Percentiles rank a stretch among this genome's conserved stretches.
These are phyloP conservation scores for Curvularia sp. DNA, from an alignment of 2,329 filamentous ascomycete species.

Conservation along the genomic window DNA sequence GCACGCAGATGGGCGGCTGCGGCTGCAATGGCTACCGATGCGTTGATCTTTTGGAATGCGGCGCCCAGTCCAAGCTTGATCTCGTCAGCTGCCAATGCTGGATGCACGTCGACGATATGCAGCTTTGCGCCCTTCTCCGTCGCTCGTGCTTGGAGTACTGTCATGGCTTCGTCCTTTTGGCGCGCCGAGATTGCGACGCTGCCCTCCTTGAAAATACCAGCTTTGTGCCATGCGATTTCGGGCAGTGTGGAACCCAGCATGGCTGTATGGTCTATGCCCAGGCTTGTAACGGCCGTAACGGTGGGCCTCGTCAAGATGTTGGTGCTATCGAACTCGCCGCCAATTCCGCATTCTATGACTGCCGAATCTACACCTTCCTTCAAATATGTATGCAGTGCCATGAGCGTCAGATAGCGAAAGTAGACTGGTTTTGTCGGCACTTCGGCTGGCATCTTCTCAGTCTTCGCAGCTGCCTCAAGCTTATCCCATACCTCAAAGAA, in stretches of 20 bases:
- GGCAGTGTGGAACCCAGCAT: conserved; percentile 81
- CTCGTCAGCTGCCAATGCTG: conserved; percentile 52
- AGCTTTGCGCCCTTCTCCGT: conserved; percentile 58
- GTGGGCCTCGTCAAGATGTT: conserved; percentile 79
- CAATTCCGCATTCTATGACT: conserved; percentile 91
- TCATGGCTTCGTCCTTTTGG: conserved; percentile 62
- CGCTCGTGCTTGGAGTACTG: conserved; percentile 64
- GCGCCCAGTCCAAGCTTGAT: conserved; percentile 66
- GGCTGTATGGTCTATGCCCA: conserved; percentile 84
- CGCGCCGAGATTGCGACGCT: conserved; percentile 69
- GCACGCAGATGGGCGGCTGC: conserved; percentile 65
- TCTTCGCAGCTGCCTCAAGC: conserved; percentile 62
- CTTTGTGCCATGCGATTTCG: conserved; percentile 91
- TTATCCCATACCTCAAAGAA: conserved; percentile 87
- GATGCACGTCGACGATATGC: conserved; percentile 58
- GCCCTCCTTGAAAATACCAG: conserved; percentile 79
- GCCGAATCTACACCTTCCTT: conserved; percentile 77
- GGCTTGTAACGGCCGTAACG: conserved; percentile 75
- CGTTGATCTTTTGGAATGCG: conserved; percentile 69
- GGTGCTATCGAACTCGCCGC: conserved; percentile 91
- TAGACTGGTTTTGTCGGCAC: conserved; percentile 79
- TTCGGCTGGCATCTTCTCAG: conserved; percentile 59
- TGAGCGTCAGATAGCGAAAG: conserved; percentile 88
- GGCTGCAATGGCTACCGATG: conserved; percentile 66
- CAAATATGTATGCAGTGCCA: conserved; percentile 86